These are phyloP conservation scores for Gigaspora rosea DNA, from an alignment of 192 early-diverging fungal species.

Conservation along the genomic window DNA sequence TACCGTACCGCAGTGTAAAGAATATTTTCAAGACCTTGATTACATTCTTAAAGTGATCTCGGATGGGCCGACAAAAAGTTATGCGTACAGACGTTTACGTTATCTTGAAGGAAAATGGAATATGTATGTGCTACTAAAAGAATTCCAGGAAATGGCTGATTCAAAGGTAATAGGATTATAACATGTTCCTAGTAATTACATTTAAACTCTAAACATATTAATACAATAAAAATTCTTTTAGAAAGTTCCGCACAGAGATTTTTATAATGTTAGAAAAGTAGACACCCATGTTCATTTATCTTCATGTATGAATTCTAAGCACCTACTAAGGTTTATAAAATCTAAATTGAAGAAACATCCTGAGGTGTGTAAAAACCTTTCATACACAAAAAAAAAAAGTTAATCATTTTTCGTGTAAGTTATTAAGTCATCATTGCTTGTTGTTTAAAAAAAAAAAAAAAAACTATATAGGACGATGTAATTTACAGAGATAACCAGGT, in stretches of 20 bases:
- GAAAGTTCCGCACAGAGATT: constrained; percentile 89
- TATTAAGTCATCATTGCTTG: no score
- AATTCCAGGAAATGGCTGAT: constrained; percentile 92
- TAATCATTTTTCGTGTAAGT: no score
- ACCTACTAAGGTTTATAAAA: constrained; percentile 93
- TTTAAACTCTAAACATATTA: background rate
- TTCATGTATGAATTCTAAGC: constrained; percentile 96
- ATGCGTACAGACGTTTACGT: constrained; percentile 84
- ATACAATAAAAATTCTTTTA: constrained; percentile 22
- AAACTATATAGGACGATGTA: constrained; percentile 59
- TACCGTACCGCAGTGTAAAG: constrained; percentile 69
- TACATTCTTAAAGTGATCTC: constrained; percentile 73
- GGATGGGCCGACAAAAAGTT: constrained; percentile 91
- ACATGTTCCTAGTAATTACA: background rate
- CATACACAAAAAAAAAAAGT: no score
- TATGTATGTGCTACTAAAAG: constrained; percentile 89
- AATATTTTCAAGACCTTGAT: constrained; percentile 88
- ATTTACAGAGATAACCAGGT: constrained; percentile 84
- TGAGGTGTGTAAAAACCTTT: constrained; percentile 49
- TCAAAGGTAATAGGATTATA: constrained; percentile 60
- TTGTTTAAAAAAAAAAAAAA: no score
- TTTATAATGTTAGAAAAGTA: constrained; percentile 98
- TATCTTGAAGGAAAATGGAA: constrained; percentile 93
- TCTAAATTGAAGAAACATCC: constrained; percentile 78
- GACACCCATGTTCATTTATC: constrained; percentile 96